Evolutionary conservation across 2,329 filamentous ascomycete species (phyloP), one percentile per base, ranked within the genome.

Genomic region (Fusarium sororula): DNA sequence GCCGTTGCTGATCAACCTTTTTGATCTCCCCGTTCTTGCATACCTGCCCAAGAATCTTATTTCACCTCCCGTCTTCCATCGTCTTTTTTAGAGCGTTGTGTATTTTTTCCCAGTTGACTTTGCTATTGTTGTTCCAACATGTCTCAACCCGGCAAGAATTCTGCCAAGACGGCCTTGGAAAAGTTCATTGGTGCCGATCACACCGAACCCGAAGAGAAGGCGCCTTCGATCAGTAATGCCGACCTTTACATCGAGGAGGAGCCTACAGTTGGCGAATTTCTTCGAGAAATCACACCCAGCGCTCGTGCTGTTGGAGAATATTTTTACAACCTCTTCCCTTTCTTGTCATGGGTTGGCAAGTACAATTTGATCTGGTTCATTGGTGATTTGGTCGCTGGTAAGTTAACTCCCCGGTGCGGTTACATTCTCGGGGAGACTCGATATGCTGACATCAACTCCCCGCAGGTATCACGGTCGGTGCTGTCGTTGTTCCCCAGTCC

Each of bases 401-500:
- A 75, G 81, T 74, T 72, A 47, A 39, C 42, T 57, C 30, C 48
- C 59, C 28, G 56, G 30, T 18, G 11, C 22, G 8, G 30, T 44
- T 39, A 45, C 53, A 60, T 48, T 51, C 17, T 54, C 70, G 63
- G 45, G 57, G 51, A 64, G 24, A 30, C 50, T 59, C 50, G 13
- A n/a, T 60, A 60, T 30, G 59, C 76, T 80, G 61, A 81, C 67
- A 50, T 63, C 30, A 55, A 44, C 72, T 26, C 54, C 55, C 63
- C 57, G 56, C 18, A 84, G 82, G 81, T 57, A 74, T 82, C 41
- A 88, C 86, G 22, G 86, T 88, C 60, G 87, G 87, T 65, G 86
- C 86, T 59, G 86, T 88, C 7, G 86, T 88, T 56, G 85, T 89
- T n/a, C 87, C 87, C 6, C 87, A 88, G 76, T 84, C 84, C 47